Evolutionary conservation across 2,329 filamentous ascomycete genomes (phyloP).

Genomic region (Pseudocercospora fuligena): DNA sequence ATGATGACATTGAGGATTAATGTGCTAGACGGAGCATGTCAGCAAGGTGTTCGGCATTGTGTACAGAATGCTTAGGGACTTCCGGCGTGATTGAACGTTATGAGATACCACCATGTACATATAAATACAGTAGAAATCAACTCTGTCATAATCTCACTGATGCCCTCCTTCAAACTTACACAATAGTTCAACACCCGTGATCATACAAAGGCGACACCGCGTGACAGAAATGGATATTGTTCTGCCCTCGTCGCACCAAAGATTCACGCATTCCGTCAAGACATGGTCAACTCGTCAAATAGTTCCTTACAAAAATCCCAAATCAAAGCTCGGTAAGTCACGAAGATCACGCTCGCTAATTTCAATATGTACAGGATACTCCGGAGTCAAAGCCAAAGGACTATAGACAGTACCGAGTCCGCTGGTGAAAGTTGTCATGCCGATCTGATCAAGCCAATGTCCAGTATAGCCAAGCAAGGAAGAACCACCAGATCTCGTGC

Average conservation of each 20-base stretch:
- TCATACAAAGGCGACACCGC: background rate
- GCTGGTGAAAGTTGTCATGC: background rate
- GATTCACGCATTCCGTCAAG: background rate
- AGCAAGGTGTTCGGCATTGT: conserved; percentile 22
- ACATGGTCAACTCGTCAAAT: background rate
- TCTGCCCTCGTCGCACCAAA: too few species aligned
- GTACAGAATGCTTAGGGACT: background rate
- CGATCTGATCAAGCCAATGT: background rate
- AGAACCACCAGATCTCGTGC: background rate
- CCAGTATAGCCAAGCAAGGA: background rate
- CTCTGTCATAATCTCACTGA: background rate
- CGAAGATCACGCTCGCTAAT: background rate
- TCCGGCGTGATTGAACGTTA: background rate
- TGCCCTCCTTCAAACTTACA: background rate
- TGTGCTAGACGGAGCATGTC: conserved; percentile 13
- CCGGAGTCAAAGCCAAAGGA: conserved; percentile 4
- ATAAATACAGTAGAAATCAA: background rate
- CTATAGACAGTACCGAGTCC: background rate
- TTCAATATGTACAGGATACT: background rate
- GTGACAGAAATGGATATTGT: background rate
- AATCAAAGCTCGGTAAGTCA: background rate
- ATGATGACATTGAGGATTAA: conserved; percentile 55
- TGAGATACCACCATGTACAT: conserved; percentile 3
- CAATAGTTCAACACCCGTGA: background rate
- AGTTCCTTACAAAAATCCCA: background rate